A percentile compares a stretch with the other conserved stretches of the same genome.
phyloP scores from a whole-genome alignment of 2,329 filamentous ascomycete species.

The Aspergillus unguis region DNA sequence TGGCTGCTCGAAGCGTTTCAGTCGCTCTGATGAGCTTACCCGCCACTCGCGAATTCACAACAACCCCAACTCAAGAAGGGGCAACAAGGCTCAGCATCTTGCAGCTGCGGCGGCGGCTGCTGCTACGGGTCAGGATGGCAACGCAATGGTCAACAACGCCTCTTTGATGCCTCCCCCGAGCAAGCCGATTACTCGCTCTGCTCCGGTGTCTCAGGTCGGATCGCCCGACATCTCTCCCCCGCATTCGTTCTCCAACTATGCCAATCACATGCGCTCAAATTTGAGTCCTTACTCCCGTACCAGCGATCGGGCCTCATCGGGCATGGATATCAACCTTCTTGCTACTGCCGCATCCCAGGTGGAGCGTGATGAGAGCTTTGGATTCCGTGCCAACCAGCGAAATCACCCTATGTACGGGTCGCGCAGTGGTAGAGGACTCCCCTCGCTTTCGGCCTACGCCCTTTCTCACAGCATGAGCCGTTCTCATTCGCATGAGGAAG shows the following conservation, averaged over 20 bases:
- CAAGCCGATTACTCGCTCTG: constrained; percentile 80
- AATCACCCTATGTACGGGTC: constrained; percentile 47
- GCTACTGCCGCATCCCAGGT: constrained; percentile 67
- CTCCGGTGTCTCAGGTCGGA: constrained; percentile 76
- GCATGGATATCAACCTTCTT: constrained; percentile 64
- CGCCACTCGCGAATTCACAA: constrained; percentile 97
- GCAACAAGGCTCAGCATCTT: constrained; percentile 73
- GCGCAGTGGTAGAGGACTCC: constrained; percentile 59
- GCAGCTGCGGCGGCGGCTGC: constrained; percentile 56
- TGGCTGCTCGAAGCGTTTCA: constrained; percentile 96
- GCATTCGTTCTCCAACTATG: constrained; percentile 70
- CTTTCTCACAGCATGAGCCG: constrained; percentile 82
- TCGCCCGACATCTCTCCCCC: constrained; percentile 97
- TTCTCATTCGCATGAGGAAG: constrained; percentile 73
- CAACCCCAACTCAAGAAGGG: constrained; percentile 93
- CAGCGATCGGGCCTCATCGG: constrained; percentile 48
- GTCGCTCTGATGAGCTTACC: constrained; percentile 91
- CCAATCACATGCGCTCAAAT: constrained; percentile 56
- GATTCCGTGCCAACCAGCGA: constrained; percentile 42
- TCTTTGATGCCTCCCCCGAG: constrained; percentile 77
- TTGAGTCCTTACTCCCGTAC: constrained; percentile 53
- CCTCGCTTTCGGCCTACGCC: constrained; percentile 73
- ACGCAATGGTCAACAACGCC: constrained; percentile 40
- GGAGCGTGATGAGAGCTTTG: constrained; percentile 57
- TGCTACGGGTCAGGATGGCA: constrained; percentile 50